These are phyloP conservation scores for Microbotryum scabiosae DNA, from an alignment of 1,284 basidiomycete species.

Conservation along the genomic window DNA sequence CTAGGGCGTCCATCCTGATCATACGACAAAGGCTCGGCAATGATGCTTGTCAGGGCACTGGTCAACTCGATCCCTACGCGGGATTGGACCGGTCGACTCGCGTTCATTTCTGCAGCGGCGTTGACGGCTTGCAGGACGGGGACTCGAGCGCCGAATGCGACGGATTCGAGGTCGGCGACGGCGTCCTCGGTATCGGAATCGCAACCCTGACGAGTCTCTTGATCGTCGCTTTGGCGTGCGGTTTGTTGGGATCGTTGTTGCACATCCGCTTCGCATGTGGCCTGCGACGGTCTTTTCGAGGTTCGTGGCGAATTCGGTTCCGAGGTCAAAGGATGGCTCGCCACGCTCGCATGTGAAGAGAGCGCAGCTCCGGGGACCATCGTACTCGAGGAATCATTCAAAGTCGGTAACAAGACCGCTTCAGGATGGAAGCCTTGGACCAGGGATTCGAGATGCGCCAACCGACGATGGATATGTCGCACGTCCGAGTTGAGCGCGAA, in stretches of 20 bases:
- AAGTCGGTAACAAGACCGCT: too few species aligned
- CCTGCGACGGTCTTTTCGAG: too few species aligned
- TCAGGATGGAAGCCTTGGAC: too few species aligned
- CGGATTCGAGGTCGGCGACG: constrained; percentile 23
- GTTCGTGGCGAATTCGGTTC: too few species aligned
- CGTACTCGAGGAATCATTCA: too few species aligned
- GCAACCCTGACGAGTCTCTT: neutral
- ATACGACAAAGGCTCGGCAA: constrained; percentile 21
- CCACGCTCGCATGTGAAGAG: too few species aligned
- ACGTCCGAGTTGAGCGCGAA: constrained; percentile 24
- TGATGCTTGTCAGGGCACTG: constrained; percentile 24
- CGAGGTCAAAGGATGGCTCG: too few species aligned
- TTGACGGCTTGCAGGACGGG: constrained; percentile 21
- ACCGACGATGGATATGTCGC: constrained; percentile 20
- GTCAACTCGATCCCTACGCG: constrained; percentile 23
- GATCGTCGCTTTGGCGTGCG: neutral
- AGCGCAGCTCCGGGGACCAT: too few species aligned
- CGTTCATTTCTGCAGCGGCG: constrained; percentile 8
- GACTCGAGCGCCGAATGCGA: constrained; percentile 24
- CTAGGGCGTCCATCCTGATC: constrained; percentile 29
- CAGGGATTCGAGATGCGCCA: constrained; percentile 22
- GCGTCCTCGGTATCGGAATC: constrained; percentile 26
- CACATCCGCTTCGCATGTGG: too few species aligned
- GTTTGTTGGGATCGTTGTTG: neutral
- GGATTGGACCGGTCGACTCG: constrained; percentile 6